Percentiles rank a stretch among this genome's conserved stretches.
Evolutionary conservation across 352 stramenopile species (phyloP).

Genomic region (Pythium plurisporium): DNA sequence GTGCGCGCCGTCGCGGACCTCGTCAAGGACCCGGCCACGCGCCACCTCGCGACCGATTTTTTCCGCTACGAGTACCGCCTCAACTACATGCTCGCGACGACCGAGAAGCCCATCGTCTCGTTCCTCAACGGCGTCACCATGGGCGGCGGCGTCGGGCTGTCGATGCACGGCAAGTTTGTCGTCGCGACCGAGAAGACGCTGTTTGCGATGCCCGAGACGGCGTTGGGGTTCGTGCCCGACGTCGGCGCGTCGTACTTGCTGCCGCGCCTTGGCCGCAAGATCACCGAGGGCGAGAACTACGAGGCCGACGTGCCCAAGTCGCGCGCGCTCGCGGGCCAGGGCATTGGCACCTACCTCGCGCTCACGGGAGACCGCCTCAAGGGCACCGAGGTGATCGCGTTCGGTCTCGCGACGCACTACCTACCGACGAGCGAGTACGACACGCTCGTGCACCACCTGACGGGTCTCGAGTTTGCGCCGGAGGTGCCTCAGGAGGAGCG

Average conservation of each 20-base stretch:
- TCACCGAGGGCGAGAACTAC: slow-evolving; percentile 70
- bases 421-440: slow-evolving; percentile 85
- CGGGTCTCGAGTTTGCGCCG: slow-evolving; percentile 66
- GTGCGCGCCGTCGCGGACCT: slow-evolving; percentile 89
- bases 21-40: slow-evolving; percentile 62
- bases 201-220: slow-evolving; percentile 99
- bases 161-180: slow-evolving; percentile 95
- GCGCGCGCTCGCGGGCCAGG: slow-evolving; percentile 64
- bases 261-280: slow-evolving; percentile 74
- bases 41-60: slow-evolving; percentile 84
- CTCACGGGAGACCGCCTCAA: slow-evolving; percentile 92
- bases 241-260: slow-evolving; percentile 94
- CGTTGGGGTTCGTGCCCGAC: slow-evolving; percentile 98
- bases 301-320: slow-evolving; percentile 64
- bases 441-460: slow-evolving; percentile 85
- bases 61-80: slow-evolving; percentile 96
- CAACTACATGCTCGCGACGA: slow-evolving; percentile 88
- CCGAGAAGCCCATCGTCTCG: slow-evolving; percentile 87
- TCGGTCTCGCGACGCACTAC: slow-evolving; percentile 97
- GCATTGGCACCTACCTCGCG: slow-evolving; percentile 92
- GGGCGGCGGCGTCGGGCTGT: slow-evolving; percentile 97
- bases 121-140: slow-evolving; percentile 98
- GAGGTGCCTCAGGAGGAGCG: slow-evolving; percentile 74
- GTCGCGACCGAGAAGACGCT: slow-evolving; percentile 96
- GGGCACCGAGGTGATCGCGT: slow-evolving; percentile 86